These are phyloP conservation scores for Pythium coloratum DNA, from an alignment of 352 stramenopile species.

Conservation along the genomic window DNA sequence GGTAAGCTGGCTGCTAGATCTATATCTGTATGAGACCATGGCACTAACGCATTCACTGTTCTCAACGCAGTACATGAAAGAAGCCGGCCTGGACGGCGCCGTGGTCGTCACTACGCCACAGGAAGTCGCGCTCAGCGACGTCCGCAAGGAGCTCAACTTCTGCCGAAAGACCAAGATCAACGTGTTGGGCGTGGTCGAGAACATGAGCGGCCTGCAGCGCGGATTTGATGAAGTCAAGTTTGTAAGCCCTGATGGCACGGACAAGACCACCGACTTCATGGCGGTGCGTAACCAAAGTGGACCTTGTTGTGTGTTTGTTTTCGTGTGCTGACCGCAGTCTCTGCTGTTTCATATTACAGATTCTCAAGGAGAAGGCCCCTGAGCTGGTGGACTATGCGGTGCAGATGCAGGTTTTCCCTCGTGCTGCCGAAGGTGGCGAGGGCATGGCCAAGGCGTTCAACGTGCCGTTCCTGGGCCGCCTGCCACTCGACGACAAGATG, in stretches of 20 bases:
- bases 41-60: not conserved
- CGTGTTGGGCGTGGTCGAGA: conserved; percentile 95
- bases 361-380: conserved; percentile 85
- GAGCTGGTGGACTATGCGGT: conserved; percentile 71
- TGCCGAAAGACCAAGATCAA: conserved; percentile 95
- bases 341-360: conserved; percentile 27
- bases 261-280: conserved; percentile 66
- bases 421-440: conserved; percentile 81
- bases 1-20: conserved; percentile 25
- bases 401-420: conserved; percentile 92
- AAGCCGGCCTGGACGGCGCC: conserved; percentile 92
- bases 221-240: conserved; percentile 74
- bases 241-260: conserved; percentile 45
- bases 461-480: conserved; percentile 95
- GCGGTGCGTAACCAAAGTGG: conserved; percentile 33
- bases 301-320: not conserved
- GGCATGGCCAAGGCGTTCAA: conserved; percentile 96
- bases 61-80: conserved; percentile 94
- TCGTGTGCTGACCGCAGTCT: not conserved
- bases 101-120: conserved; percentile 99
- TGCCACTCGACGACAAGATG: conserved; percentile 98
- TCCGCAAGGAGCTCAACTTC: conserved; percentile 99
- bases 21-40: not conserved
- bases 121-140: conserved; percentile 99
- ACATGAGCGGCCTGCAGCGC: conserved; percentile 96